Percentiles rank a stretch among this genome's conserved stretches.
Evolutionary conservation across 2,329 filamentous ascomycete genomes (phyloP).

Genomic region (Scedosporium minutisporum): DNA sequence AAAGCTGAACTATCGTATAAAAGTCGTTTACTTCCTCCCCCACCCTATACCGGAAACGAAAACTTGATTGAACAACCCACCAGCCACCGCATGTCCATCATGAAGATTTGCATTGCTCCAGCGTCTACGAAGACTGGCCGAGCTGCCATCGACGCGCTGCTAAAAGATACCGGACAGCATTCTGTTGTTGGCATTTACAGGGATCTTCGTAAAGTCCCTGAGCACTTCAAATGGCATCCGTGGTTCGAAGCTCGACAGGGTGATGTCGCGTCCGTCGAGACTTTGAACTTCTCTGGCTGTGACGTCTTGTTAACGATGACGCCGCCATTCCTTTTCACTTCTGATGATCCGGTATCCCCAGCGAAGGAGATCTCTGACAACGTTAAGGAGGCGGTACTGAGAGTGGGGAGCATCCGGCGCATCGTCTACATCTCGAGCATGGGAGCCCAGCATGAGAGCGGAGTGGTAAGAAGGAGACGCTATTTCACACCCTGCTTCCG

Average conservation of each 20-base stretch:
- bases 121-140: conserved; percentile 1
- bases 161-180: neutral
- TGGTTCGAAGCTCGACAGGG: conserved; percentile 20
- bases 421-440: conserved; percentile 20
- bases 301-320: conserved; percentile 24
- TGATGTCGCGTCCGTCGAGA: conserved; percentile 16
- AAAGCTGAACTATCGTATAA: too few relatives aligned
- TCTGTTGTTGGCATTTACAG: conserved; percentile 16
- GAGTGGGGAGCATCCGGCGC: conserved; percentile 11
- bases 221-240: conserved; percentile 16
- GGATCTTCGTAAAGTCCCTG: conserved; percentile 18
- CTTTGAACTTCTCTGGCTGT: conserved; percentile 19
- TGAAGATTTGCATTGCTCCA: neutral
- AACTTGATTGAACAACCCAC: too few relatives aligned
- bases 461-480: conserved; percentile 15
- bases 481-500: neutral
- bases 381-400: conserved; percentile 14
- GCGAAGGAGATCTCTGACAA: conserved; percentile 13
- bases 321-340: conserved; percentile 13
- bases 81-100: neutral
- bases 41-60: too few relatives aligned
- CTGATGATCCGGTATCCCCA: conserved; percentile 13
- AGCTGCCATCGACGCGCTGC: neutral
- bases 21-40: too few relatives aligned
- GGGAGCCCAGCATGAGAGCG: conserved; percentile 19